Evolutionary conservation across 2,329 filamentous ascomycete species (phyloP).

Genomic region (Venturiaceae sp.): DNA sequence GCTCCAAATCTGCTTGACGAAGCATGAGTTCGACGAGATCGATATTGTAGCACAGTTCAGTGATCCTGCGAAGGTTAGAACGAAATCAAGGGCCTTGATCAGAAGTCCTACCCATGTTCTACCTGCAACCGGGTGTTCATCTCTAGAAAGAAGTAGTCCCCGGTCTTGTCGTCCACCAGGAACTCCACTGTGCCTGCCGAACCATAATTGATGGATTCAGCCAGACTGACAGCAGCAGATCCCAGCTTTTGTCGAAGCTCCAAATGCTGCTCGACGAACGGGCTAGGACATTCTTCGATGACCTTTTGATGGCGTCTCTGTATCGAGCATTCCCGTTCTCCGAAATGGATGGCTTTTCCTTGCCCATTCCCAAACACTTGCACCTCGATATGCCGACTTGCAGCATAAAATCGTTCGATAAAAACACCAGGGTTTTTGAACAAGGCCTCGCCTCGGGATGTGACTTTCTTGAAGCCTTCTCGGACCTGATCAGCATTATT

Average conservation of each 20-base stretch:
- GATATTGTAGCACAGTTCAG: conserved; percentile 44
- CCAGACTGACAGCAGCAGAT: conserved; percentile 60
- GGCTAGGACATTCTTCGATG: conserved; percentile 79
- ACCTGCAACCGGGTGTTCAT: conserved; percentile 52
- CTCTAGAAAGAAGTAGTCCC: conserved; percentile 61
- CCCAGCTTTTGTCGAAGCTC: conserved; percentile 52
- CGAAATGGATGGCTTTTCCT: conserved; percentile 63
- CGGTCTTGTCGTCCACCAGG: conserved; percentile 74
- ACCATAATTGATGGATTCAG: conserved; percentile 54
- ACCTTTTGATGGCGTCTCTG: conserved; percentile 77
- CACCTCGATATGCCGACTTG: conserved; percentile 78
- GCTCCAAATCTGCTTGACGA: conserved; percentile 42
- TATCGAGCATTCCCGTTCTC: conserved; percentile 80
- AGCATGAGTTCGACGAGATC: conserved; percentile 48
- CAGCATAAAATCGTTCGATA: conserved; percentile 72
- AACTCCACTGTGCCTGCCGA: conserved; percentile 87
- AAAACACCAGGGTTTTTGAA: conserved; percentile 81
- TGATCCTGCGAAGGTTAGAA: conserved; percentile 26
- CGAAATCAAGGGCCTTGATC: too few species aligned
- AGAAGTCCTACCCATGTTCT: conserved; percentile 35
- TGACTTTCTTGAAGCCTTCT: conserved; percentile 60
- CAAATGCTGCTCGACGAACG: conserved; percentile 43
- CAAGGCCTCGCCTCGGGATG: conserved; percentile 64
- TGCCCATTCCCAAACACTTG: conserved; percentile 84
- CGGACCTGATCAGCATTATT: conserved; percentile 57